Evolutionary conservation across 257 asterid genomes (phyloP), one percentile per base, ranked within the genome.

Genomic region (Rhazya stricta): DNA sequence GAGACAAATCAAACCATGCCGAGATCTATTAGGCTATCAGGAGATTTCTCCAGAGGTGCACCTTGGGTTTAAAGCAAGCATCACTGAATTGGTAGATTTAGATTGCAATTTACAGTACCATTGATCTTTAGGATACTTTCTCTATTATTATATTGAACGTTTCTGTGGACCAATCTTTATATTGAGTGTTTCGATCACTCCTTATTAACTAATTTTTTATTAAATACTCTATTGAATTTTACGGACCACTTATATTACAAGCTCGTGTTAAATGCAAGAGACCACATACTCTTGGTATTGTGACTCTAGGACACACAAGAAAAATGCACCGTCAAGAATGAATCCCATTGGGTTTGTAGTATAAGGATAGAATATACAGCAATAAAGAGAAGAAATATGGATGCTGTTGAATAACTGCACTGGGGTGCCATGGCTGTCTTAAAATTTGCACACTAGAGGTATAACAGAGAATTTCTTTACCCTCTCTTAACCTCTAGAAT

Each of bases 401-500:
- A 77, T 43, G 56, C 67, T 67, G 25, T 41, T 53, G 76, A 27
- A 39, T 54, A 71, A 48, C 53, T 48, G 15, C 53, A 48, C 53
- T 48, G 15, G 21, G 53, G 53, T 3, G 12, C 19, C 53, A 48
- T 2, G 53, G 53, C 53, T 48, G 53, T 48, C 53, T 12, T 54
- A 54, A 2, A 23, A 54, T 58, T 60, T 60, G 39, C 67, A 1
- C 25, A 46, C 29, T 29, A 73, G 37, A 79, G 71, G 58, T 41
- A 57, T 12, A 45, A 50, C 30, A n/a, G 56, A 41, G 66, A 75
- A 5, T 0, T 50, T 21, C 37, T 16, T 72, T 72, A 30, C 65
- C 65, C 76, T 46, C 76, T 25, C 58, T 74, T 42, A 57, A 42
- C 69, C 74, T 75, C 73, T 32, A 51, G 45, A 54, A 46, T 45